Conservation (phyloP, 1,139 yeast species). For the Saccharomyces uvarum region DNA sequence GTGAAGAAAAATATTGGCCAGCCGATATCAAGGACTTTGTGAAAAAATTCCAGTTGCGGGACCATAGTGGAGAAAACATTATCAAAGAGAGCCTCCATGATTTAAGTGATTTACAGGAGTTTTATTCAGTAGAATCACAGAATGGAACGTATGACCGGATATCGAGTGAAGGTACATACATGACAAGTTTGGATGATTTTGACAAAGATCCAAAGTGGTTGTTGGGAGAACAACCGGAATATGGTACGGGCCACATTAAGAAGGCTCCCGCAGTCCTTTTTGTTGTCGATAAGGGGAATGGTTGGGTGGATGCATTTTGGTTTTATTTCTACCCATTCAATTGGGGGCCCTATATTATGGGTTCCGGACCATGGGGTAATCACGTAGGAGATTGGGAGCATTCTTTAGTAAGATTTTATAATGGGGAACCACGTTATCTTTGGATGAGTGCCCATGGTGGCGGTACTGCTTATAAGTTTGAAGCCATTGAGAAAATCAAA, state of each 20-base stretch:
- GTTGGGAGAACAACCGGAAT: constrained; percentile 65
- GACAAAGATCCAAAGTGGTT: constrained; percentile 68
- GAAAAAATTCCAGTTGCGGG: constrained; percentile 46
- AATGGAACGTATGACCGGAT: constrained; percentile 15
- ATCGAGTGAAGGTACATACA: constrained; percentile 35
- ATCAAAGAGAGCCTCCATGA: constrained; percentile 29
- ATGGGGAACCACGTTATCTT: constrained; percentile 77
- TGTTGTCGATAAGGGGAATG: constrained; percentile 86
- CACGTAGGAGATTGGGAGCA: constrained; percentile 99
- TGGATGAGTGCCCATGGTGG: constrained; percentile 99
- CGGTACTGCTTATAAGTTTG: constrained; percentile 79
- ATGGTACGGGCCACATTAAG: constrained; percentile 59
- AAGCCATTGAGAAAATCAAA: constrained; percentile 64
- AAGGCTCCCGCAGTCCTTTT: constrained; percentile 77
- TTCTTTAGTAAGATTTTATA: constrained; percentile 71
- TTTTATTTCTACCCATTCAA: constrained; percentile 92
- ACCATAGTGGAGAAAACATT: constrained; percentile 12
- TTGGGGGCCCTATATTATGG: constrained; percentile 95
- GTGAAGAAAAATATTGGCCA: constrained; percentile 83
- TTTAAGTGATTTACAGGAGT: constrained; percentile 20
- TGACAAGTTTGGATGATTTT: constrained; percentile 68
- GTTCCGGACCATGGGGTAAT: constrained; percentile 92
- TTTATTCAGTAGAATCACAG: constrained; percentile 16
- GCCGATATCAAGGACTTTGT: constrained; percentile 71
- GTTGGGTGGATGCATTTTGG: constrained; percentile 89